A percentile compares a stretch with the other conserved stretches of the same genome.
Conservation (phyloP, 75 land plant genomes). For the Cupressus sempervirens region DNA sequence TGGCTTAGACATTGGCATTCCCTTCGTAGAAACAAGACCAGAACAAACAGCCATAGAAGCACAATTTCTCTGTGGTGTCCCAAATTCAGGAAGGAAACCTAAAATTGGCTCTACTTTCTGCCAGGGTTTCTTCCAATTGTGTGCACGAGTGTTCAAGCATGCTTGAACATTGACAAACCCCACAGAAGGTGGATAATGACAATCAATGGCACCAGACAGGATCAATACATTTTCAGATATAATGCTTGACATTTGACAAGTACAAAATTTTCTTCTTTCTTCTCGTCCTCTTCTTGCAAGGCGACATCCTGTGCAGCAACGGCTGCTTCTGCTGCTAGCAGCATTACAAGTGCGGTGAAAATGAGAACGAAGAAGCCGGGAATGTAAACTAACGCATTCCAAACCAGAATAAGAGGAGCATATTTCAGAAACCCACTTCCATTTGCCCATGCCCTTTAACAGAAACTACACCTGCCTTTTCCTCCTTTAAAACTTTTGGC, state of each 20-base stretch:
- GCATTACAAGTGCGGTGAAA: neutral
- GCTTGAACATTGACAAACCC: conserved; percentile 26
- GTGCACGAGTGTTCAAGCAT: conserved; percentile 23
- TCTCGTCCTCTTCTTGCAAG: no score
- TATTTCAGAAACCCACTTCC: neutral
- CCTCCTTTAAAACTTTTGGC: neutral
- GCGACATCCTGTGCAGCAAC: no score
- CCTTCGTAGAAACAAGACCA: neutral
- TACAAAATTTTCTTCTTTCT: neutral
- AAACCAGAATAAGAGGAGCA: neutral
- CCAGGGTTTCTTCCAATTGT: conserved; percentile 2
- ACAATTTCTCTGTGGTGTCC: neutral
- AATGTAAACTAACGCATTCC: neutral
- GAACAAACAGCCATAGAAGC: neutral
- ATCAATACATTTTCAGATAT: conserved; percentile 25
- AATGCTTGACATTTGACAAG: conserved; percentile 5
- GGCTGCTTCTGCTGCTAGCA: no score
- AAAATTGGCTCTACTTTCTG: neutral
- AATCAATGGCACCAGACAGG: conserved; percentile 36
- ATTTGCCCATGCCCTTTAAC: neutral
- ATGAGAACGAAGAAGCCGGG: neutral
- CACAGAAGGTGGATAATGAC: conserved; percentile 13
- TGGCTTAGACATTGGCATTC: conserved; percentile 1
- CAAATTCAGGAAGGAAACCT: neutral
- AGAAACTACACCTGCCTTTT: neutral